Evolutionary conservation across 352 stramenopile genomes (phyloP), one percentile per base, ranked within the genome.

Genomic region (Pythium utonaiense): DNA sequence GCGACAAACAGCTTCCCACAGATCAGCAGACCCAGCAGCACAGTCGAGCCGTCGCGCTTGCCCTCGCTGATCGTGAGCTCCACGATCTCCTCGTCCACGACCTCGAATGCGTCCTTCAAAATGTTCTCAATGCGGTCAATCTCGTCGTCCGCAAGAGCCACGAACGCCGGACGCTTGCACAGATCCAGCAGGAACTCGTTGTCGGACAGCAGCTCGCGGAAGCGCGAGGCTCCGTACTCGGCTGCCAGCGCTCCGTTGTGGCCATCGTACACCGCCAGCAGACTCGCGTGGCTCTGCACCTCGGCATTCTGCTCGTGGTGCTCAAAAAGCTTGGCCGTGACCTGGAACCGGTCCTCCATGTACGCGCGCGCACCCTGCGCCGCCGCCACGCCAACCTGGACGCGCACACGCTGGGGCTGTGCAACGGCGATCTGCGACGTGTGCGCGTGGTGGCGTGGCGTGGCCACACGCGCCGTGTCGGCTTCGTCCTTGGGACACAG

Each of bases 321-420:
- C 12, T 84, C 77, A 50, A 89, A 73, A 34, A 93, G 58, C n/a
- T 72, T 71, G 51, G 82, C 76, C 14, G 80, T 66, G 4, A 91
- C 76, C 8, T 80, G 84, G 50, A 80, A 87, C 1, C 79, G 77
- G 57, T 93, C 83, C 69, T 93, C 83, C 83, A 93, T 93, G 67
- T 93, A 93, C 34, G 70, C 69, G 16, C 83, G 74, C 8, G 80
- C 78, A 16, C 83, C 83, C 62, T 93, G 83, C 10, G 80, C 78
- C 1, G 69, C 53, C 58, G 76, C 62, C 64, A 78, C 56, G 60
- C 77, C 48, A 57, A 75, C 60, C 53, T 77, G 57, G 55, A 83
- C 62, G 62, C 71, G 54, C 67, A 80, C 61, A 48, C 66, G 61
- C 64, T 74, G 51, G 53, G 62, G 22, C 62, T 63, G 42, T 16